These are phyloP conservation scores for Gracilaria gracilis DNA, from an alignment of 23 red algal genomes.

Conservation along the genomic window DNA sequence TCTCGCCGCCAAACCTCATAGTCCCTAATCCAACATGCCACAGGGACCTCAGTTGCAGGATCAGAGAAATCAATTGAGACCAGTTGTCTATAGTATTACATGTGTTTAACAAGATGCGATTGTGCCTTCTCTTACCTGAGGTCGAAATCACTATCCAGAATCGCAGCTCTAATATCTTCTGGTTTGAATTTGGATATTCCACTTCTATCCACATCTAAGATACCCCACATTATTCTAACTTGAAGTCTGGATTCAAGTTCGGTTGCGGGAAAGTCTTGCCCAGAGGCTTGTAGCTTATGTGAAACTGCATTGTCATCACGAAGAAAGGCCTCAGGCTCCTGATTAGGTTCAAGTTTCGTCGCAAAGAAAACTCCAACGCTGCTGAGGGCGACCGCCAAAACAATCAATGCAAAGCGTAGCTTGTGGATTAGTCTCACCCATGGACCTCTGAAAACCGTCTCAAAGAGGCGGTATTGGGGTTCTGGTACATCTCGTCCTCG, in stretches of 20 bases:
- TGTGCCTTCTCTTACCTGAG: no score
- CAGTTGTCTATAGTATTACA: no score
- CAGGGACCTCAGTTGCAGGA: not conserved
- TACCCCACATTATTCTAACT: slow-evolving; percentile 50
- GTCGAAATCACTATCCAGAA: slow-evolving; percentile 33
- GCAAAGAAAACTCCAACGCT: slow-evolving; percentile 43
- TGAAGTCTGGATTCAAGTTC: slow-evolving; percentile 11
- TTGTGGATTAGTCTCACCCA: slow-evolving; percentile 39
- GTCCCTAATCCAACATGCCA: slow-evolving; percentile 71
- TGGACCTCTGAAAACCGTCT: slow-evolving; percentile 60
- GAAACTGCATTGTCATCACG: slow-evolving; percentile 1
- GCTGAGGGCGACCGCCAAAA: slow-evolving; percentile 13
- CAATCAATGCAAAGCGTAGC: slow-evolving; percentile 27
- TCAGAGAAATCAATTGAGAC: no score
- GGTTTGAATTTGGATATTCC: slow-evolving; percentile 63
- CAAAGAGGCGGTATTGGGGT: slow-evolving; percentile 46
- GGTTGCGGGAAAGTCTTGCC: slow-evolving; percentile 19
- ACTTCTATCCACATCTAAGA: slow-evolving; percentile 57
- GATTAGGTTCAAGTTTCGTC: slow-evolving; percentile 39
- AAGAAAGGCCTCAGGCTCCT: slow-evolving; percentile 44
- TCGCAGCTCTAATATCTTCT: slow-evolving; percentile 16
- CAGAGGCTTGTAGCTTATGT: not conserved
- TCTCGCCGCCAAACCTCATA: slow-evolving; percentile 19
- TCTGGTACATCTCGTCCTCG: not conserved
- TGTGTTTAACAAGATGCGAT: no score